These are phyloP conservation scores for Echeveria elegans DNA, from an alignment of 164 flowering plant genomes.

Conservation along the genomic window DNA sequence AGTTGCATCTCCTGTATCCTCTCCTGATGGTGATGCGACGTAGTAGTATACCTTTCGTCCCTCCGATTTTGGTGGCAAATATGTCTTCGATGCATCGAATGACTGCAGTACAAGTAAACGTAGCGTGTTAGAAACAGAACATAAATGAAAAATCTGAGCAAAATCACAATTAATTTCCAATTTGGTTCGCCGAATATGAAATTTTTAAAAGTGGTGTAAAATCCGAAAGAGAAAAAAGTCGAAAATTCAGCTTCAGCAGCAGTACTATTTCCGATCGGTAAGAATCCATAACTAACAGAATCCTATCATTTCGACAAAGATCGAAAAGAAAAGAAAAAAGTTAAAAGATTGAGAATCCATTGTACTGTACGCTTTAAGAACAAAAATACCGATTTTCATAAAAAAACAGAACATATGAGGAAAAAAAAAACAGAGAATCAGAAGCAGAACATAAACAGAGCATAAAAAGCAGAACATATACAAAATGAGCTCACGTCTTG, in stretches of 20 bases:
- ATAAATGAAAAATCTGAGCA: background rate
- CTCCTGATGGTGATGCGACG: constrained; percentile 27
- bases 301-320: too few species aligned
- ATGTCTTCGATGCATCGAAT: constrained; percentile 24
- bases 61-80: constrained; percentile 43
- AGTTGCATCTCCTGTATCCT: constrained; percentile 35
- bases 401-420: background rate
- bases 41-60: constrained; percentile 63
- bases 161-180: too few species aligned
- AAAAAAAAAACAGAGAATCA: background rate
- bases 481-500: background rate
- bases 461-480: background rate
- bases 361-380: too few species aligned
- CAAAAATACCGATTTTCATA: too few species aligned
- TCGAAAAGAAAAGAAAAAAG: too few species aligned
- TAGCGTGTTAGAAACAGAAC: background rate
- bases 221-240: too few species aligned
- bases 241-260: too few species aligned
- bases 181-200: too few species aligned
- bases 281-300: too few species aligned
- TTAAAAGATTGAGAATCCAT: too few species aligned
- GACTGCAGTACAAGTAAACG: constrained; percentile 40
- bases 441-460: background rate
- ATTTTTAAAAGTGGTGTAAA: too few species aligned
- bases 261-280: too few species aligned